Base-by-base conservation (phyloP, 2,329 filamentous ascomycete genomes). In the Metarhizium brunneum region DNA sequence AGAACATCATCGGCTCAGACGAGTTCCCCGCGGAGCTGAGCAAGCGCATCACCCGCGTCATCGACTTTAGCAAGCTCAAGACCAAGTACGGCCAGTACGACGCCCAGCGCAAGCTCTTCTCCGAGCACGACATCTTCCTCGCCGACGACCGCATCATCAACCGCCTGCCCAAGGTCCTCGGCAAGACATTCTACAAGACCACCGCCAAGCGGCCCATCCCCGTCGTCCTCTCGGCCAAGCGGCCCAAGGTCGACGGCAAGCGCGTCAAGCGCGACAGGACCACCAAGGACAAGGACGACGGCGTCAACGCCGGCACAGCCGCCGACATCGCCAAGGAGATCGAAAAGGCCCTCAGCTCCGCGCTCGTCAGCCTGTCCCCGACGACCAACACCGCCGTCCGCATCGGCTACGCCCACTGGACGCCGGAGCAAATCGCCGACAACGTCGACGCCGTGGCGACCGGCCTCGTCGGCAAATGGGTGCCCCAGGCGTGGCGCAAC, bases 111-210 rank as follows among this genome's bases (percentile, higher is more conserved):
- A 90, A 94, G 71, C 81, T 99, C 40, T 82, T 87, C 59, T 77
- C 84, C 48, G 90, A 96, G 71, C 90, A 96, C 71, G 94, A 97
- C 69, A 76, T 97, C 56, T 97, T 99, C 76, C 80, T 99, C 56
- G 92, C 88, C 53, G 94, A 99, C 69, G 89, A 96, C 67, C 81
- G 94, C 51, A 88, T 99, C 64, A 78, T 86, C 66, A 85, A 81
- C 68, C 75, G 78, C 32, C 79, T 97, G 57, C 90, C 92, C 56
- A 81, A 83, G 61, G 77, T 85, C 2, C 83, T 99, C 13, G 94
- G 92, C 64, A 97, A 96, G 76, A 87, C 87, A 2, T 97, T 99
- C 71, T 97, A 94, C 81, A 87, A 91, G 76, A 80, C 76, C 56
- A 89, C 86, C 3, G 73, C 75, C 60, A 97, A 97, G 80, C 82